phyloP scores from a whole-genome alignment of 257 asterid species.

The Apocynum venetum region DNA sequence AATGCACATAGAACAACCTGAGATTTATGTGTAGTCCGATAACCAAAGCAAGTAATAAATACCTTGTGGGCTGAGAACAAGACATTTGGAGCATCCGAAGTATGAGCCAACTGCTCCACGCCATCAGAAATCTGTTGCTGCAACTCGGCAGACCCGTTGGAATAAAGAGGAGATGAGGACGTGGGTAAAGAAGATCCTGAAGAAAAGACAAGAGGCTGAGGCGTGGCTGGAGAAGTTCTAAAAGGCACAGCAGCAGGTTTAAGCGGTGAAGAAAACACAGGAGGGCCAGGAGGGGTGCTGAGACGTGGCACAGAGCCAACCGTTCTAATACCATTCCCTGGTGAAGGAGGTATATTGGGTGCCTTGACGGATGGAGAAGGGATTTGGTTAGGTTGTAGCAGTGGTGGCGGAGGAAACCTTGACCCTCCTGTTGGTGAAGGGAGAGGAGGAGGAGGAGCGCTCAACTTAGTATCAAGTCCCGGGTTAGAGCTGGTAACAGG shows the following conservation, averaged over 20 bases:
- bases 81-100: slow-evolving; percentile 60
- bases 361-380: slow-evolving; percentile 62
- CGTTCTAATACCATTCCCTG: slow-evolving; percentile 56
- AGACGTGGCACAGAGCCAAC: slow-evolving; percentile 61
- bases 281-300: slow-evolving; percentile 99
- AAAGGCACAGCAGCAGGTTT: slow-evolving; percentile 97
- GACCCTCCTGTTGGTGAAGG: slow-evolving; percentile 38
- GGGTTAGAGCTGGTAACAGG: slow-evolving; percentile 30
- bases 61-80: slow-evolving; percentile 94
- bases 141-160: slow-evolving; percentile 63
- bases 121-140: slow-evolving; percentile 54
- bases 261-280: slow-evolving; percentile 85
- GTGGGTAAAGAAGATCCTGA: slow-evolving; percentile 75
- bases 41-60: slow-evolving; percentile 10
- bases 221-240: slow-evolving; percentile 91
- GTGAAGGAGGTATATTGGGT: slow-evolving; percentile 62
- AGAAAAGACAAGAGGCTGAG: slow-evolving; percentile 85
- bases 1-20: neutral
- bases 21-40: neutral
- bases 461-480: slow-evolving; percentile 31
- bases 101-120: slow-evolving; percentile 46
- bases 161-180: slow-evolving; percentile 59
- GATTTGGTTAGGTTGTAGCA: slow-evolving; percentile 54
- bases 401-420: slow-evolving; percentile 57
- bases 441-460: slow-evolving; percentile 34